phyloP scores from a whole-genome alignment of 108 stramenopile species.

The Nitzschia putrida region DNA sequence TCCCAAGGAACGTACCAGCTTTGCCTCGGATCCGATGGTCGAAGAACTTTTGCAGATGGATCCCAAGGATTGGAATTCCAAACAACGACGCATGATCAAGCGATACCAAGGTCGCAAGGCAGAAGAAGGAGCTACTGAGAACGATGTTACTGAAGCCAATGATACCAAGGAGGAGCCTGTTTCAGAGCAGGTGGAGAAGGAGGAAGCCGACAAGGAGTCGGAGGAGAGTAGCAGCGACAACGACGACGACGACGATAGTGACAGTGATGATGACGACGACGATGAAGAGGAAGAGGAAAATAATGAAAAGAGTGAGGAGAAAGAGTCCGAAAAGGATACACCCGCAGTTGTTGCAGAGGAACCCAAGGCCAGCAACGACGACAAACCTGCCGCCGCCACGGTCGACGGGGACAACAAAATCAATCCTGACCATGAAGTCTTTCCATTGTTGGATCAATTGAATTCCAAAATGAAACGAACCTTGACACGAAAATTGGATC shows the following conservation, averaged over 20 bases:
- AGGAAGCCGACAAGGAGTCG: neutral
- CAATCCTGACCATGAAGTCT: constrained; percentile 34
- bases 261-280: constrained; percentile 15
- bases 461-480: constrained; percentile 70
- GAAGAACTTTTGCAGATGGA: constrained; percentile 67
- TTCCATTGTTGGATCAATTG: constrained; percentile 53
- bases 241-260: constrained; percentile 5
- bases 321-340: constrained; percentile 3
- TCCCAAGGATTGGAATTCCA: constrained; percentile 68
- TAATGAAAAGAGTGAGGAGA: neutral
- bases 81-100: constrained; percentile 74
- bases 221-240: neutral
- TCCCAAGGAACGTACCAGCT: constrained; percentile 11
- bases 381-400: neutral
- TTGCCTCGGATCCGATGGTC: constrained; percentile 59
- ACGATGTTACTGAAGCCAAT: neutral
- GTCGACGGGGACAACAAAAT: constrained; percentile 1
- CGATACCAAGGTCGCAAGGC: constrained; percentile 57
- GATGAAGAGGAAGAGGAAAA: constrained; percentile 4
- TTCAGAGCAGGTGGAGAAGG: neutral
- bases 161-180: neutral
- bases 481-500: constrained; percentile 40
- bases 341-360: neutral
- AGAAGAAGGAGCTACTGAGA: neutral
- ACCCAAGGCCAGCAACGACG: neutral